Percentiles rank a stretch among this genome's conserved stretches.
These are phyloP conservation scores for Camillea tinctor DNA, from an alignment of 2,329 filamentous ascomycete species.

Conservation along the genomic window DNA sequence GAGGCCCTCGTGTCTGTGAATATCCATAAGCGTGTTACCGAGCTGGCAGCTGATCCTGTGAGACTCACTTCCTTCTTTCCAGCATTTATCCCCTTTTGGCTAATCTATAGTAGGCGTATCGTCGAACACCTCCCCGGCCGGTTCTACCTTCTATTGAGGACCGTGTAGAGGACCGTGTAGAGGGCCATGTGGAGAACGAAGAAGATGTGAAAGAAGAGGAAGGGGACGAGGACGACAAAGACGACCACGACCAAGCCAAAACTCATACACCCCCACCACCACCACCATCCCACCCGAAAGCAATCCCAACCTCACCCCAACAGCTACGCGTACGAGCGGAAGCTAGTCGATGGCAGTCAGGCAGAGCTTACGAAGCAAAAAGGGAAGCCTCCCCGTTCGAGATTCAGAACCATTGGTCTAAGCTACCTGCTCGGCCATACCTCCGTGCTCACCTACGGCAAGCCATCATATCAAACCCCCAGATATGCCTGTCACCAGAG, in stretches of 20 bases:
- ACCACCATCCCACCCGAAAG: constrained; percentile 9
- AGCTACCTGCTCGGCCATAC: constrained; percentile 26
- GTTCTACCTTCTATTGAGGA: constrained; percentile 27
- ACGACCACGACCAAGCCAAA: constrained; percentile 1
- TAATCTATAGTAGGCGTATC: constrained; percentile 21
- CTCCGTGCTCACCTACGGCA: constrained; percentile 16
- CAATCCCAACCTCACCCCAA: constrained; percentile 15
- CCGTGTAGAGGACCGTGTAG: background rate
- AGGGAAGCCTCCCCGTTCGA: constrained; percentile 11
- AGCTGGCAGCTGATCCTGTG: constrained; percentile 20
- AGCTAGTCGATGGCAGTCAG: constrained; percentile 29
- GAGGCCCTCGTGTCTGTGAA: constrained; percentile 21
- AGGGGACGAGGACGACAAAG: background rate
- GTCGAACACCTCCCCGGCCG: constrained; percentile 3
- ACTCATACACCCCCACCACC: constrained; percentile 5
- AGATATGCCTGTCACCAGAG: constrained; percentile 8
- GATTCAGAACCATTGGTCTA: constrained; percentile 18
- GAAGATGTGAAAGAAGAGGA: background rate
- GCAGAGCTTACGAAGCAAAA: constrained; percentile 19
- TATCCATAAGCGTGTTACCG: constrained; percentile 18
- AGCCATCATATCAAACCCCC: constrained; percentile 15
- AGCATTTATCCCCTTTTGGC: background rate
- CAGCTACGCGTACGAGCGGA: constrained; percentile 23
- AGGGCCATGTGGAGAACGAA: background rate
- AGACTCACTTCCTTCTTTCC: background rate